Base-by-base conservation (phyloP, 2,329 filamentous ascomycete species). In the Whalleya microplaca region DNA sequence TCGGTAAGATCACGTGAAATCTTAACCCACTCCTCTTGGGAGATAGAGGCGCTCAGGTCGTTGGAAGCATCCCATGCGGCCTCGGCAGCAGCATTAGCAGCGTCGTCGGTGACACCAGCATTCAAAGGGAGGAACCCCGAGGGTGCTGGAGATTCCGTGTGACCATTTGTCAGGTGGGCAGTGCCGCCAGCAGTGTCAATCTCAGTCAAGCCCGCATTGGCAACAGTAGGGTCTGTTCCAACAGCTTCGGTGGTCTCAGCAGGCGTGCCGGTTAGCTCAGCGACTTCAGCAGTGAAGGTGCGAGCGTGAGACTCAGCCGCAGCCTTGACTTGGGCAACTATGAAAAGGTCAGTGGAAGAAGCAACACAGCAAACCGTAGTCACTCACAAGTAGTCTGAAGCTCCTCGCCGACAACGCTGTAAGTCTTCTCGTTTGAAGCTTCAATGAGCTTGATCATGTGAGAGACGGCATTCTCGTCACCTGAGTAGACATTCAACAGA, bases 391-490 rank as follows among this genome's bases (percentile, higher is more conserved):
- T 91, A 21, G 90, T 86, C 64, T 84, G 76, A 21, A 92, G 80
- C 59, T 80, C 72, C 32, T 88, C 84, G 53, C 88, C 87, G 48
- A 81, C 79, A 23, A 90, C 88, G 63, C 84, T 88, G 62, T 78
- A 75, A 1, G 90, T 85, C 56, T 79, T 79, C 62, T 94, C 90
- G 14, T 86, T 80, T 21, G 84, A 81, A 32, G 89, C 90, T 56
- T 91, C 81, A 53, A 92, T 89, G 55, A 96, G 80, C 78, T 90
- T 92, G 69, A 91, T 75, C 76, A 92, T 92, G 54, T 89, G 85
- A 51, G 84, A 78, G 21, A 95, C 90, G 48, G 90, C 91, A 64
- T 78, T 81, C 62, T 90, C 84, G 67, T 94, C 90, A 45, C 91
- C 91, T 45, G 86, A 85, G 74, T 96, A 95, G 29, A 95, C 88